Evolutionary conservation across 1,284 basidiomycete species (phyloP).

Genomic region (Puccinia horiana): DNA sequence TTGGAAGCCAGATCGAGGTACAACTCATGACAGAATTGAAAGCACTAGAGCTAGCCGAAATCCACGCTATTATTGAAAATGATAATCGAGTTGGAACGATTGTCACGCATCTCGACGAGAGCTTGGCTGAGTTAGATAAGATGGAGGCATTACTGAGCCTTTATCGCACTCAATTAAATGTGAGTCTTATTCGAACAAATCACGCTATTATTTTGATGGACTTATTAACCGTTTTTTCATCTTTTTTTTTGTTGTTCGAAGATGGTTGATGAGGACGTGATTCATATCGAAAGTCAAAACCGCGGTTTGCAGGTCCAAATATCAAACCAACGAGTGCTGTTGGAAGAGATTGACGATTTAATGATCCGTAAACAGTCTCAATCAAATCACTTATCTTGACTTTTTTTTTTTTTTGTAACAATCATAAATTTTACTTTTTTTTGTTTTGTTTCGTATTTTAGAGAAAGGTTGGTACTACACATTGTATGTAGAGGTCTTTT

Average conservation of each 20-base stretch:
- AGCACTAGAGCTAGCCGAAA: constrained; percentile 74
- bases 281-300: constrained; percentile 93
- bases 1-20: constrained; percentile 69
- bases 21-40: constrained; percentile 79
- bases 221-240: background rate
- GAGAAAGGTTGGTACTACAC: no score
- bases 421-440: no score
- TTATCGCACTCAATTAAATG: constrained; percentile 91
- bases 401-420: no score
- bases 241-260: constrained; percentile 57
- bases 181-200: constrained; percentile 60
- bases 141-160: constrained; percentile 69
- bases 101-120: constrained; percentile 54
- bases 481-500: no score
- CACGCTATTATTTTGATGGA: constrained; percentile 15
- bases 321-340: constrained; percentile 83
- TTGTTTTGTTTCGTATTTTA: no score
- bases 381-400: background rate
- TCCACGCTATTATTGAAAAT: constrained; percentile 49
- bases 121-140: constrained; percentile 56
- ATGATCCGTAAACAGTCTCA: constrained; percentile 63
- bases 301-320: constrained; percentile 95
- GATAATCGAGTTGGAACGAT: constrained; percentile 50
- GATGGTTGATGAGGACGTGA: constrained; percentile 92
- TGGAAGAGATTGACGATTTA: constrained; percentile 79